Evolutionary conservation across 2,329 filamentous ascomycete genomes (phyloP), one percentile per base, ranked within the genome.

Genomic region (Zymoseptoria tritici): DNA sequence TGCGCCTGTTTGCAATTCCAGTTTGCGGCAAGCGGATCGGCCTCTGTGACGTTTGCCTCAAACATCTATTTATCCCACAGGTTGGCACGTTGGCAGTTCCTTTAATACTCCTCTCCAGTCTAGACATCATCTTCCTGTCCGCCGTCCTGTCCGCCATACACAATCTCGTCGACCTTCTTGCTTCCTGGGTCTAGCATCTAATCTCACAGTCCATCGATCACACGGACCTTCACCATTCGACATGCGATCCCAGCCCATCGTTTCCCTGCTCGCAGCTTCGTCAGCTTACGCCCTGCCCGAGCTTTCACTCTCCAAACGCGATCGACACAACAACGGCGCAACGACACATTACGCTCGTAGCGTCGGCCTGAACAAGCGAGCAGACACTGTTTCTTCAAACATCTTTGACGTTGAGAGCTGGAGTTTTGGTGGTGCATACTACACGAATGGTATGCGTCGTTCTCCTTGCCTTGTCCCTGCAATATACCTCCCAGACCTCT

Each of bases 361-460:
- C 49, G 61, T 64, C 6, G 49, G 26, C 46, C n/a, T 60, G 22
- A 31, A 46, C 24, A 64, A 52, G 59, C 59, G 61, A 24, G 63
- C 57, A 29, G 49, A 57, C 16, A 67, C 64, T 2, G 66, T 71
- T 6, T 60, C 63, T 50, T 70, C 69, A 9, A 70, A 65, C 49
- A 64, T 71, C 49, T 73, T 65, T 56, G 66, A 72, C 56, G 67
- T 73, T 31, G 52, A 69, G 55, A 66, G 67, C 16, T 73, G 68
- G 67, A 68, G 63, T 58, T 56, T 51, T 22, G 71, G 71, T 20
- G 71, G 71, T 46, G 71, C 70, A 53, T 73, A 73, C 59, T 73
- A 73, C 61, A 68, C 69, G 31, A 73, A 73, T 56, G 57, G 68
- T 69, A 54, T 56, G 66, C 57, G 19, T 7, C 22, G 11, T 19